Evolutionary conservation across 2,329 filamentous ascomycete genomes (phyloP).

Genomic region (Exophiala sp.): DNA sequence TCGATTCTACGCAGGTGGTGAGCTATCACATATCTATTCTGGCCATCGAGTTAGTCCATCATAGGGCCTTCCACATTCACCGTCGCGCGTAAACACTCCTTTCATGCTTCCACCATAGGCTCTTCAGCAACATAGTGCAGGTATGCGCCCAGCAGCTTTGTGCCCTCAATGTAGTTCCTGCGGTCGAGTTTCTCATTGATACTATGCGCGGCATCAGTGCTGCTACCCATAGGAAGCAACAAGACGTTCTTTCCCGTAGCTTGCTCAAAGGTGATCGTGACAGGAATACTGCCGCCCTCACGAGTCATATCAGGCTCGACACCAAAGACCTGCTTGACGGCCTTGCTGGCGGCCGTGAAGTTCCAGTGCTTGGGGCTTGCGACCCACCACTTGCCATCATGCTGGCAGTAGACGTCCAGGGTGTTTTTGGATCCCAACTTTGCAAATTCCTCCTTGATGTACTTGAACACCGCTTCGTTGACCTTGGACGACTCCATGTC

Average conservation of each 20-base stretch:
- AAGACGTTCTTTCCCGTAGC: slow-evolving; percentile 97
- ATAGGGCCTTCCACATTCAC: too few relatives aligned
- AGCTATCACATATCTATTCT: too few relatives aligned
- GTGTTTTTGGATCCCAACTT: slow-evolving; percentile 90
- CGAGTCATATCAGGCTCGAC: slow-evolving; percentile 91
- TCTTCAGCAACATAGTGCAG: slow-evolving; percentile 94
- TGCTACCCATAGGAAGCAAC: slow-evolving; percentile 92
- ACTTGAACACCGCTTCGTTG: slow-evolving; percentile 75
- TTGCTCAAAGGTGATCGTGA: slow-evolving; percentile 95
- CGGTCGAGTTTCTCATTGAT: slow-evolving; percentile 98
- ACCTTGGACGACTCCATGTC: slow-evolving; percentile 93
- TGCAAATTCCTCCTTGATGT: slow-evolving; percentile 76
- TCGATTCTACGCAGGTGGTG: too few relatives aligned
- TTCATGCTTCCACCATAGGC: slow-evolving; percentile 45
- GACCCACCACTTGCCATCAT: slow-evolving; percentile 98
- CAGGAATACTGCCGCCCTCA: slow-evolving; percentile 94
- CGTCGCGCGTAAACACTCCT: background rate
- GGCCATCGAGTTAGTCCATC: too few relatives aligned
- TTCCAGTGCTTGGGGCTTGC: slow-evolving; percentile 98
- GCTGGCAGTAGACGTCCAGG: slow-evolving; percentile 71
- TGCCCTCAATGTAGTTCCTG: slow-evolving; percentile 96
- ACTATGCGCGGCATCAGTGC: slow-evolving; percentile 91
- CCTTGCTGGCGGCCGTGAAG: slow-evolving; percentile 88
- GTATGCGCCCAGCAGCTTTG: slow-evolving; percentile 90
- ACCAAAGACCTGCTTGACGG: slow-evolving; percentile 91